Base-by-base conservation (phyloP, 1,284 basidiomycete species). In the Apiotrichum domesticum region DNA sequence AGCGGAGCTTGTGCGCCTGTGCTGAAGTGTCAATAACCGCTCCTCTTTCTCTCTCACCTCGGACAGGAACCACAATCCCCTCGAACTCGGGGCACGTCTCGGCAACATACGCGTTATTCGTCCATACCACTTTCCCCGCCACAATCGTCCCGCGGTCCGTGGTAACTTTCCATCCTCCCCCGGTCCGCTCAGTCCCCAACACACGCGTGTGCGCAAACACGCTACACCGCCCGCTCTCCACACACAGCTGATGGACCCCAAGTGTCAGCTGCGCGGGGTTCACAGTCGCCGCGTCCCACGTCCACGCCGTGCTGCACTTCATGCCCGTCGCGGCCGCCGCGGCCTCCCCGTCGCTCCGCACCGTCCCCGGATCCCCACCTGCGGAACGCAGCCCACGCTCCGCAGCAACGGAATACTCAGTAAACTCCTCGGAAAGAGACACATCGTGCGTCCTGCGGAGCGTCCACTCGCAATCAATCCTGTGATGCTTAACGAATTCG, bases 201-300 rank as follows among this genome's bases (percentile, higher is more conserved):
- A 57, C 59, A 3, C 55, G 52, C 13, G 57, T 29, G 15, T 52
- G 35, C 29, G 58, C 47, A 51, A 61, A 70, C 0, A 68, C 60
- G 13, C 55, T 53, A 40, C 69, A 72, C 11, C 69, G 66, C 2
- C 55, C 62, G 9, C 50, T 43, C 2, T 46, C 44, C 45, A 51
- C 46, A 46, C 63, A 63, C n/a, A 66, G 41, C 8, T 39, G 45
- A 45, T 70, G 64, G 5, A 73, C 62, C 10, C 59, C 68, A 3
- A 66, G 59, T 9, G 61, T 63, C 35, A 72, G 65, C 51, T 72
- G 66, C 15, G 68, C 67, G 8, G 72, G 72, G 55, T 72, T 68
- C 33, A 72, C 39, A 21, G 68, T 70, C 21, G 68, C 67, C 4
- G 71, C 72, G 33, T 54, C 53, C 69, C 71, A 72, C 33, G 62